phyloP scores from a whole-genome alignment of 371 early-diverging fungal genomes.

The Apophysomyces trapeziformis region DNA sequence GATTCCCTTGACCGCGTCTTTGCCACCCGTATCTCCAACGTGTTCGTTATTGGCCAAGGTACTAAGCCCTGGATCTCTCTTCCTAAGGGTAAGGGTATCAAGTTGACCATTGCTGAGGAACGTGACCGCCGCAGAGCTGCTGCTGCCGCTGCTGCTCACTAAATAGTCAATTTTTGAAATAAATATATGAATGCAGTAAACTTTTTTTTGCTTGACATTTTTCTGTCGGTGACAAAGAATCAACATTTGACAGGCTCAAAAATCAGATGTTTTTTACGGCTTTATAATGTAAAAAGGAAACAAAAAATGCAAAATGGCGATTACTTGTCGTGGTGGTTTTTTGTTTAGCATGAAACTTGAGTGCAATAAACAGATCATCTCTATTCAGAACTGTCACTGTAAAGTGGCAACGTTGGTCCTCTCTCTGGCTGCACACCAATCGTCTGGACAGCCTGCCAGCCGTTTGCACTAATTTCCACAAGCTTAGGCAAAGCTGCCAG shows the following conservation, averaged over 20 bases:
- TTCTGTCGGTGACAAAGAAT: too few relatives aligned
- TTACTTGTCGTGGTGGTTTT: slow-evolving; percentile 3
- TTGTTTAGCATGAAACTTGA: background rate
- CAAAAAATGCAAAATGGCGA: too few relatives aligned
- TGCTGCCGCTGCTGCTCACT: slow-evolving; percentile 42
- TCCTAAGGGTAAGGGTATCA: slow-evolving; percentile 98
- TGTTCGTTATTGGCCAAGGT: slow-evolving; percentile 89
- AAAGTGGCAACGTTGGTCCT: background rate
- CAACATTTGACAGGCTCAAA: too few relatives aligned
- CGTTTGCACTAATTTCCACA: slow-evolving; percentile 68
- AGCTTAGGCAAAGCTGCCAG: slow-evolving; percentile 6
- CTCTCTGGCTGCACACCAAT: slow-evolving; percentile 1
- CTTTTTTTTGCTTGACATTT: too few relatives aligned
- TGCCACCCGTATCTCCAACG: slow-evolving; percentile 91
- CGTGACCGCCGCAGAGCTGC: slow-evolving; percentile 87
- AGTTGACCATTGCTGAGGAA: slow-evolving; percentile 98
- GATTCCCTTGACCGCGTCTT: slow-evolving; percentile 89
- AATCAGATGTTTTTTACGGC: too few relatives aligned
- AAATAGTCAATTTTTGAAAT: slow-evolving; percentile 8
- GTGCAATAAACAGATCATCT: background rate
- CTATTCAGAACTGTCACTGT: slow-evolving; percentile 1
- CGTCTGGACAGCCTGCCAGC: slow-evolving; percentile 52
- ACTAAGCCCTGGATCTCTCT: slow-evolving; percentile 88
- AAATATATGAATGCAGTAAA: too few relatives aligned
- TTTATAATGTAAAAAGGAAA: too few relatives aligned